Percentiles rank a stretch among this genome's conserved stretches.
Conservation (phyloP, 192 early-diverging fungal genomes). For the Coemansia sp. region DNA sequence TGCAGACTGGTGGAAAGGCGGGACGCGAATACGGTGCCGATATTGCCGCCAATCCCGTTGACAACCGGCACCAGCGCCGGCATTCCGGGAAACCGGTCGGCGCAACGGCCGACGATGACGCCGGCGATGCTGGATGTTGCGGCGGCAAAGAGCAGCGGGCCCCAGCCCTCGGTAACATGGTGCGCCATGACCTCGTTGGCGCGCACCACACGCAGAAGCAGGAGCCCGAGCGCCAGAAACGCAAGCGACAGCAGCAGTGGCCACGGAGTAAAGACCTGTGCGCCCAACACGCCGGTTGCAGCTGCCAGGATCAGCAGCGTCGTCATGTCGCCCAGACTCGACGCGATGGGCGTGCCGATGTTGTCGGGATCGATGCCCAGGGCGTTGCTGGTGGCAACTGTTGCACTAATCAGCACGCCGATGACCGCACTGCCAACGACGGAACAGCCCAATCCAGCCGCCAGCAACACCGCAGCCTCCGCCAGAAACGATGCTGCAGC, state of each 20-base stretch:
- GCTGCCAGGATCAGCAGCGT: constrained; percentile 42
- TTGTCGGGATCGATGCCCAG: constrained; percentile 75
- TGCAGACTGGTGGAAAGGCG: constrained; percentile 76
- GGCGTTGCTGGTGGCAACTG: constrained; percentile 63
- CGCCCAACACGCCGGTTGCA: constrained; percentile 19
- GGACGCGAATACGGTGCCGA: constrained; percentile 78
- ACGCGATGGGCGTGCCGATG: constrained; percentile 51
- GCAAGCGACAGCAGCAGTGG: constrained; percentile 50
- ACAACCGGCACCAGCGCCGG: constrained; percentile 52
- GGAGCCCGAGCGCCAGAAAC: constrained; percentile 50
- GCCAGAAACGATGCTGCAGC: not conserved
- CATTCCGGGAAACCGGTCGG: constrained; percentile 33
- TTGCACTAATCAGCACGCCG: constrained; percentile 68
- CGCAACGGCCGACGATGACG: constrained; percentile 37
- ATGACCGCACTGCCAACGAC: constrained; percentile 70
- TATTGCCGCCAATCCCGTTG: constrained; percentile 69
- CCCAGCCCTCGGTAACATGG: constrained; percentile 73
- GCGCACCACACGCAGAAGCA: constrained; percentile 51
- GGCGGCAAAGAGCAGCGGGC: constrained; percentile 74
- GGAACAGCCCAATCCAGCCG: constrained; percentile 68
- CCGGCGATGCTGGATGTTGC: constrained; percentile 62
- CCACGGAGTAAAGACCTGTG: constrained; percentile 7
- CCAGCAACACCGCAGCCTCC: constrained; percentile 56
- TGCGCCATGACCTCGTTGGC: constrained; percentile 64
- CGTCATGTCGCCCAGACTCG: constrained; percentile 55